phyloP scores from a whole-genome alignment of 257 asterid species.

The Gentiana macrophylla region DNA sequence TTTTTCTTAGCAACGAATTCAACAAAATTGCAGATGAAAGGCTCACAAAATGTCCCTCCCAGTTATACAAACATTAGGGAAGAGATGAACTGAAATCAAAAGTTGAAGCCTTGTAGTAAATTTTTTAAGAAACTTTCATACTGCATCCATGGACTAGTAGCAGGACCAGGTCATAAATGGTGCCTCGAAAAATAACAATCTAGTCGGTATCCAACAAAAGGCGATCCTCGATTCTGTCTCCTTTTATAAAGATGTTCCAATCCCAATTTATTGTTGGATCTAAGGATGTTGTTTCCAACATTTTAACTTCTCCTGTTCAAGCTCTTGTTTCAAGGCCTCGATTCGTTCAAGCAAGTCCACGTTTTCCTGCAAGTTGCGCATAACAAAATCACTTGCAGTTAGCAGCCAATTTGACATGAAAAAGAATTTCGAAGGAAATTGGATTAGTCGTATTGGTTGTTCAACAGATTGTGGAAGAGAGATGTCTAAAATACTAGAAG shows the following conservation, averaged over 20 bases:
- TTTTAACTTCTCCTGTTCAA: constrained; percentile 61
- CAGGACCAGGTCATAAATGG: background rate
- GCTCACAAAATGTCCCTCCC: too few species aligned
- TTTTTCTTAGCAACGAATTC: too few species aligned
- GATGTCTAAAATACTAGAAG: background rate
- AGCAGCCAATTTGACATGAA: background rate
- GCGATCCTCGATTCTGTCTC: background rate
- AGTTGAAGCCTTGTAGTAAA: too few species aligned
- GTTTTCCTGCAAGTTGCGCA: constrained; percentile 47
- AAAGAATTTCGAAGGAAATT: background rate
- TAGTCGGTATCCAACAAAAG: background rate
- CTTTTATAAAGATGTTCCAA: constrained; percentile 1
- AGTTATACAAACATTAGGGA: too few species aligned
- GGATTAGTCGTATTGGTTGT: too few species aligned
- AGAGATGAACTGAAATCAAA: too few species aligned
- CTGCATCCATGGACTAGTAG: too few species aligned
- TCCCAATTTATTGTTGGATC: constrained; percentile 1
- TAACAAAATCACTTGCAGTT: background rate
- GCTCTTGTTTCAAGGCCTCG: constrained; percentile 75
- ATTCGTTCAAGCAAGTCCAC: constrained; percentile 64
- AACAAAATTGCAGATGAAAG: too few species aligned
- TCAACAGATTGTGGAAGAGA: too few species aligned
- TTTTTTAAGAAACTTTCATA: too few species aligned
- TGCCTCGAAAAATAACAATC: background rate
- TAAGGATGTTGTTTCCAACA: constrained; percentile 37